Base-by-base conservation (phyloP, 768 basidiomycete genomes). In the Collybiopsis luxurians region DNA sequence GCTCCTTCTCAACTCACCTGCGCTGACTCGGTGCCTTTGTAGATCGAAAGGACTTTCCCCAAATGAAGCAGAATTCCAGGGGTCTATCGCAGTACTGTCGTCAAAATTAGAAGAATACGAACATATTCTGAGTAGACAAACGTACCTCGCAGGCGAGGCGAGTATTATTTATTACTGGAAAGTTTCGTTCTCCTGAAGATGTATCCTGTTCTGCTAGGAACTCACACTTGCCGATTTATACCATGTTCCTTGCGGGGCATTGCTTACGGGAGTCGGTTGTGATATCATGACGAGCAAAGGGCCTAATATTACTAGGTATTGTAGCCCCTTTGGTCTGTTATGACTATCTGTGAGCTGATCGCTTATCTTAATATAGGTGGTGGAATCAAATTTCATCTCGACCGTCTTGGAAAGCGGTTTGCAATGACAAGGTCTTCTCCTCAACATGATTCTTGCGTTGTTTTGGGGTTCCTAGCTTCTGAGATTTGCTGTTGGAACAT, bases 91-190 rank as follows among this genome's bases (percentile, higher is more conserved):
- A 5, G 40, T 26, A 12, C 39, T 53, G 74, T 73, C 15, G 76
- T 77, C 9, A 67, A 80, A 74, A 45, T 72, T 87, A 3, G 76
- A 80, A 17, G 79, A 62, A 3, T 86, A 85, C 59, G 78, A 86
- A 10, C 63, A 60, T 15, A 80, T 87, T 38, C 71, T 86, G 15
- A 65, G 69, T 19, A 84, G 80, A 65, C 77, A 79, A 31, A 67
- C 72, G 30, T 86, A 84, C 60, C 66, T 85, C 5, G 80, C 80
- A 26, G 85, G 86, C n/a, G 71, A 83, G 59, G 84, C 81, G 58
- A 58, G 75, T 75, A 43, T 52, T 69, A 63, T 19, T 55, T 13
- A 34, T 31, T 30, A 44, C 19, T 12, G 15, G 27, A 23, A 21
- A 30, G 15, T 44, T 23, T 26, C 19, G 28, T 39, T 9, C 39